Percentiles rank a stretch among this genome's conserved stretches.
Evolutionary conservation across 345 rosid species (phyloP).

Genomic region (Eucalyptus erythrocorys): DNA sequence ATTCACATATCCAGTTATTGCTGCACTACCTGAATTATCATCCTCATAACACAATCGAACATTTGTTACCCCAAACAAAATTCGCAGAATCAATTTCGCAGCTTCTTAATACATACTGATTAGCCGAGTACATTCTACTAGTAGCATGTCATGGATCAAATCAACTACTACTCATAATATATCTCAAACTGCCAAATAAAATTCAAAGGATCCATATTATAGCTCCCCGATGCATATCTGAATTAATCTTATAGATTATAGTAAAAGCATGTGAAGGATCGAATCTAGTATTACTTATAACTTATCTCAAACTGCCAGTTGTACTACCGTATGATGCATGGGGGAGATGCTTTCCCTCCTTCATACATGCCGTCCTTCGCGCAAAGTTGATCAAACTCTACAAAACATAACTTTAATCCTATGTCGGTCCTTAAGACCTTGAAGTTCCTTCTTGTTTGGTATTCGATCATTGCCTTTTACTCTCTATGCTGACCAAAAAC

Average conservation of each 20-base stretch:
- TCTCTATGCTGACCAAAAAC: background rate
- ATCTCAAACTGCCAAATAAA: background rate
- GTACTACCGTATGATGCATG: background rate
- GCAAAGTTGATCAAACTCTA: background rate
- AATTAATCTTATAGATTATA: background rate
- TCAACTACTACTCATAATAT: fast-evolving
- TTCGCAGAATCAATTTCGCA: background rate
- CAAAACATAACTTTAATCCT: background rate
- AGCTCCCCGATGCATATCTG: background rate
- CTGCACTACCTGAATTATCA: background rate
- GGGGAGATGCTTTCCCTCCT: background rate
- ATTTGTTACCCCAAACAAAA: background rate
- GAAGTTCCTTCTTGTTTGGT: background rate
- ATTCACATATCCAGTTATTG: background rate
- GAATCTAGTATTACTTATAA: background rate
- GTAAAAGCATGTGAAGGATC: background rate
- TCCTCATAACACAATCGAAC: background rate
- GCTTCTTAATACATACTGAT: background rate
- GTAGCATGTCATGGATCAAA: background rate
- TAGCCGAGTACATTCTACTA: background rate
- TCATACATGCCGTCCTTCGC: background rate
- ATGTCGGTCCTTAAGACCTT: background rate
- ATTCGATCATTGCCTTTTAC: background rate
- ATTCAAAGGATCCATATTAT: background rate
- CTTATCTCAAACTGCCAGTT: background rate